Evolutionary conservation across 108 stramenopile genomes (phyloP).

Genomic region (Thalassiosira profunda): DNA sequence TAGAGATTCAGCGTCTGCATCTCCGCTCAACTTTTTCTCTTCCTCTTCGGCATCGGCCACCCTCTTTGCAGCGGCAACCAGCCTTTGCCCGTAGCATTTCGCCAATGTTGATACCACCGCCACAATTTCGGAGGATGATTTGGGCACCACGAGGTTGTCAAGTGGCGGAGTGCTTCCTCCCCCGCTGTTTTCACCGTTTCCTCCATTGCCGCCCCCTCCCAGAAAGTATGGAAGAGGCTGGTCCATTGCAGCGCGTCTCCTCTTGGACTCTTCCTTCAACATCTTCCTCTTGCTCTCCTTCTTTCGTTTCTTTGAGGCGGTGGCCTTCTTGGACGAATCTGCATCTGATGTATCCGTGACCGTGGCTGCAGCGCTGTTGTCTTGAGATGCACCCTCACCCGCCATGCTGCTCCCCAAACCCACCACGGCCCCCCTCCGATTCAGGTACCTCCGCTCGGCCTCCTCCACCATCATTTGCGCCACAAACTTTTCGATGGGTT

Average conservation of each 20-base stretch:
- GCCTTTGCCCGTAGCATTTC: conserved; percentile 82
- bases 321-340: conserved; percentile 7
- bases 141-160: conserved; percentile 70
- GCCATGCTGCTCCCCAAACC: conserved; percentile 17
- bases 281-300: conserved; percentile 32
- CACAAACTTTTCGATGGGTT: conserved; percentile 40
- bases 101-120: conserved; percentile 77
- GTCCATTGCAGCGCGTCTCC: conserved; percentile 40
- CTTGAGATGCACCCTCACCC: background rate
- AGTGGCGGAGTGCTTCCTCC: conserved; percentile 22
- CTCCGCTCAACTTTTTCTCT: background rate
- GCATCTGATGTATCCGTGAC: conserved; percentile 16
- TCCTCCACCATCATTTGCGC: conserved; percentile 35
- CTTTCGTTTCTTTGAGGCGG: conserved; percentile 5
- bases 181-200: background rate
- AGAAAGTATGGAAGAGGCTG: conserved; percentile 27
- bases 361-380: background rate
- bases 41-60: conserved; percentile 45
- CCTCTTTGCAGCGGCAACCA: conserved; percentile 68
- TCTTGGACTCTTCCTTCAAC: conserved; percentile 42
- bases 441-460: conserved; percentile 18
- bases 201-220: background rate
- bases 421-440: conserved; percentile 16
- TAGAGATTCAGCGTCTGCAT: conserved; percentile 1
- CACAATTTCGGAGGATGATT: conserved; percentile 67